Evolutionary conservation across 257 asterid species (phyloP).

Genomic region (Primulina tabacum): DNA sequence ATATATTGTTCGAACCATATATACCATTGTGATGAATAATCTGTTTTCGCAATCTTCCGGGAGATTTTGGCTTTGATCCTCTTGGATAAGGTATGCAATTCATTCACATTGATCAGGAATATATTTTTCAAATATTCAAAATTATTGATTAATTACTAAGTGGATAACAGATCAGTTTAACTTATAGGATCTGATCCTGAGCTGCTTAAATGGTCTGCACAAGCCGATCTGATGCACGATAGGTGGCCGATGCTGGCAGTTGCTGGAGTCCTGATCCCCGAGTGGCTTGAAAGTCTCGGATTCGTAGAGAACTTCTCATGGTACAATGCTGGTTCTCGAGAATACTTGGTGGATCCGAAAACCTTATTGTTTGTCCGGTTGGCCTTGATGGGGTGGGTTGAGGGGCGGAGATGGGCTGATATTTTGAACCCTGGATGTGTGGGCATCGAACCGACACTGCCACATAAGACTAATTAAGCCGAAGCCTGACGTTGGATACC

Average conservation of each 20-base stretch:
- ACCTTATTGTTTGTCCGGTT: constrained; percentile 63
- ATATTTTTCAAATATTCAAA: background rate
- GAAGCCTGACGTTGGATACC: constrained; percentile 77
- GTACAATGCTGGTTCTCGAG: constrained; percentile 70
- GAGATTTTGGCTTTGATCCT: constrained; percentile 90
- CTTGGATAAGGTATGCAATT: constrained; percentile 64
- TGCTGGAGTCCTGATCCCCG: constrained; percentile 78
- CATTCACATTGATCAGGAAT: background rate
- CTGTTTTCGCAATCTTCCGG: constrained; percentile 59
- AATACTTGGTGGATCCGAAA: constrained; percentile 65
- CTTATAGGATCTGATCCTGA: constrained; percentile 76
- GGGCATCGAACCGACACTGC: constrained; percentile 59
- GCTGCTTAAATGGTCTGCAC: constrained; percentile 76
- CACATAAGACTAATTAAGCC: constrained; percentile 53
- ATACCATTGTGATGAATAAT: background rate
- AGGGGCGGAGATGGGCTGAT: constrained; percentile 93
- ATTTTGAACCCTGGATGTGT: constrained; percentile 73
- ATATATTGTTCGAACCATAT: background rate
- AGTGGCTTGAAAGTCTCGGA: constrained; percentile 72
- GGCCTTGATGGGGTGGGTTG: constrained; percentile 83
- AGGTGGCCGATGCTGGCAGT: constrained; percentile 92
- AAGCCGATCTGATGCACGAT: constrained; percentile 76
- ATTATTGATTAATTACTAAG: background rate
- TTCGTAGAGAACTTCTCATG: constrained; percentile 72
- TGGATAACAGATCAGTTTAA: background rate